Conservation (phyloP, 2,329 filamentous ascomycete genomes). For the Pseudocercospora cruenta region DNA sequence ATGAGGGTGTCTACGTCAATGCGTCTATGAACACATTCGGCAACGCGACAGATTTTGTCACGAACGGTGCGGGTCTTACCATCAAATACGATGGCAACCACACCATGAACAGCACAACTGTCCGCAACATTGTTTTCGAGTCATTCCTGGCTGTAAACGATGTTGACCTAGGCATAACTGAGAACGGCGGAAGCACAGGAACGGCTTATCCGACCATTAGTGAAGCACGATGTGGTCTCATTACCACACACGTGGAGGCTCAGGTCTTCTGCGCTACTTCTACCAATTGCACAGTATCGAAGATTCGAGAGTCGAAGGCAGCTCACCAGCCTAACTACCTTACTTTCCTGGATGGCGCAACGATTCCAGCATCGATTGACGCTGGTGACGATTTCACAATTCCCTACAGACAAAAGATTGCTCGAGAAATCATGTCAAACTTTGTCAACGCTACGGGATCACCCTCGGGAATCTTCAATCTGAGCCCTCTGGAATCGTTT, state of each 20-base stretch:
- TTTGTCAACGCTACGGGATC: slow-evolving; percentile 4
- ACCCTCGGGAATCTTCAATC: not conserved
- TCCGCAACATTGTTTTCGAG: slow-evolving; percentile 3
- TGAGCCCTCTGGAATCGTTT: slow-evolving; percentile 14
- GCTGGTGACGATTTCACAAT: no score
- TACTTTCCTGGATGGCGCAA: slow-evolving; percentile 4
- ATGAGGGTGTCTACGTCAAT: not conserved
- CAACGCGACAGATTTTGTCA: slow-evolving; percentile 3
- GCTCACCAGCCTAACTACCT: not conserved
- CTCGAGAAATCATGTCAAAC: not conserved
- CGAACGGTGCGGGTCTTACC: slow-evolving; percentile 1
- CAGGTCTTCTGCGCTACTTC: slow-evolving; percentile 2
- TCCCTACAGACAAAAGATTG: no score
- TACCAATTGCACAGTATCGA: slow-evolving; percentile 2
- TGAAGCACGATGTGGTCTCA: slow-evolving; percentile 9
- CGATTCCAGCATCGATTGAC: no score
- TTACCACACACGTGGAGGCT: slow-evolving; percentile 17
- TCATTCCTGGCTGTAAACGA: not conserved
- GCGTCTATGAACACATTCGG: not conserved
- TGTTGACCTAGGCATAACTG: not conserved
- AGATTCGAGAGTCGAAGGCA: slow-evolving; percentile 5
- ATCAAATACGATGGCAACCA: slow-evolving; percentile 9
- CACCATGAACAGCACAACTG: not conserved
- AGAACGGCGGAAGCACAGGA: not conserved
- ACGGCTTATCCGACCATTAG: not conserved